Evolutionary conservation across 345 rosid species (phyloP).

Genomic region (Noccaea caerulescens): DNA sequence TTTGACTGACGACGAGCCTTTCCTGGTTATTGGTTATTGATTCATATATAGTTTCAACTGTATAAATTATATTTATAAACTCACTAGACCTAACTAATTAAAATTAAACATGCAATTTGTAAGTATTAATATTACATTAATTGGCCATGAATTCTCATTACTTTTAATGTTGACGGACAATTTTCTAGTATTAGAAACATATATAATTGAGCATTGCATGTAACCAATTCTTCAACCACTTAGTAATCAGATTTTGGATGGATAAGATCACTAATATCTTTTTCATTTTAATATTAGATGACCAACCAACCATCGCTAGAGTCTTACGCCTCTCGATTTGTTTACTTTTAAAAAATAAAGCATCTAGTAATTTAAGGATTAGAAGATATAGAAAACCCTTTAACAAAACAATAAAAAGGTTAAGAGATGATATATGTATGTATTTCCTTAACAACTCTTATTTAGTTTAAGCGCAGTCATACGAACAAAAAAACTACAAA

Average conservation of each 20-base stretch:
- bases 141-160: background rate
- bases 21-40: background rate
- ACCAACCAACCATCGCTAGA: slow-evolving; percentile 28
- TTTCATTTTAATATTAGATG: slow-evolving; percentile 22
- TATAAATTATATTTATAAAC: background rate
- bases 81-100: background rate
- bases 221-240: slow-evolving; percentile 24
- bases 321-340: slow-evolving; percentile 19
- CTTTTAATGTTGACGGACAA: slow-evolving; percentile 14
- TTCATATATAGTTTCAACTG: background rate
- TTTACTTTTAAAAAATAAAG: background rate
- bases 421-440: background rate
- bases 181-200: slow-evolving; percentile 4
- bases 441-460: slow-evolving; percentile 8
- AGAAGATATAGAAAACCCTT: too few relatives aligned
- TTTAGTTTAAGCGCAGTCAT: background rate
- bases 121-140: background rate
- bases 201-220: slow-evolving; percentile 23
- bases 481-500: too few relatives aligned
- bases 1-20: background rate
- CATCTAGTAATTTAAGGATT: background rate
- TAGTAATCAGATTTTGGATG: slow-evolving; percentile 9
- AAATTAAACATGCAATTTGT: background rate
- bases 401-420: too few relatives aligned
- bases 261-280: slow-evolving; percentile 32